These are phyloP conservation scores for Solanum aculeatissimum DNA, from an alignment of 305 asterid genomes.

Conservation along the genomic window DNA sequence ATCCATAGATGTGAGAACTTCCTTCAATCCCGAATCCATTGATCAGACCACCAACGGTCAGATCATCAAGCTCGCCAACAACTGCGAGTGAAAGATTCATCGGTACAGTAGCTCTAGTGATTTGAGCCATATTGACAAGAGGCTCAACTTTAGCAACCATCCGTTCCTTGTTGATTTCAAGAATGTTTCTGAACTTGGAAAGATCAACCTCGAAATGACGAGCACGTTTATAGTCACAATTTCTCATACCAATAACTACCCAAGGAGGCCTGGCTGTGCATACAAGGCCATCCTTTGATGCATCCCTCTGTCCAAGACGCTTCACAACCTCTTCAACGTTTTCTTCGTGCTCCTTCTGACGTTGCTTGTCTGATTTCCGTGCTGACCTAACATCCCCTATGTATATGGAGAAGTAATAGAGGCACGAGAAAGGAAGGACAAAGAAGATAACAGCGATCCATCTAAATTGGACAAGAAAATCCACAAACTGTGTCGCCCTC, in stretches of 20 bases:
- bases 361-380: slow-evolving; percentile 59
- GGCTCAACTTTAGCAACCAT: slow-evolving; percentile 90
- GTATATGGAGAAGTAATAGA: slow-evolving; percentile 57
- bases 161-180: slow-evolving; percentile 59
- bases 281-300: slow-evolving; percentile 77
- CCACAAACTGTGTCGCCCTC: slow-evolving; percentile 84
- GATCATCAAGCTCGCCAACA: slow-evolving; percentile 92
- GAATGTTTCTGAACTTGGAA: slow-evolving; percentile 72
- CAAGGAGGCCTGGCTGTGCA: slow-evolving; percentile 96
- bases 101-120: slow-evolving; percentile 66
- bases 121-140: slow-evolving; percentile 90
- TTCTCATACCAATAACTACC: slow-evolving; percentile 96
- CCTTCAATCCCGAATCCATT: slow-evolving; percentile 95
- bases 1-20: slow-evolving; percentile 81
- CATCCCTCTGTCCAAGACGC: slow-evolving; percentile 62
- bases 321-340: slow-evolving; percentile 68
- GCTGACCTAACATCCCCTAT: slow-evolving; percentile 74
- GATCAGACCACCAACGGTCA: slow-evolving; percentile 90
- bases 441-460: slow-evolving; percentile 82
- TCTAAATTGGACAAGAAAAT: slow-evolving; percentile 70
- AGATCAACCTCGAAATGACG: slow-evolving; percentile 94
- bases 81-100: slow-evolving; percentile 88
- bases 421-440: slow-evolving; percentile 76
- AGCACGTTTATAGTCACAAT: slow-evolving; percentile 86
- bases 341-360: slow-evolving; percentile 78